Evolutionary conservation across 352 stramenopile genomes (phyloP).

Genomic region (Globisporangium cystogenes): DNA sequence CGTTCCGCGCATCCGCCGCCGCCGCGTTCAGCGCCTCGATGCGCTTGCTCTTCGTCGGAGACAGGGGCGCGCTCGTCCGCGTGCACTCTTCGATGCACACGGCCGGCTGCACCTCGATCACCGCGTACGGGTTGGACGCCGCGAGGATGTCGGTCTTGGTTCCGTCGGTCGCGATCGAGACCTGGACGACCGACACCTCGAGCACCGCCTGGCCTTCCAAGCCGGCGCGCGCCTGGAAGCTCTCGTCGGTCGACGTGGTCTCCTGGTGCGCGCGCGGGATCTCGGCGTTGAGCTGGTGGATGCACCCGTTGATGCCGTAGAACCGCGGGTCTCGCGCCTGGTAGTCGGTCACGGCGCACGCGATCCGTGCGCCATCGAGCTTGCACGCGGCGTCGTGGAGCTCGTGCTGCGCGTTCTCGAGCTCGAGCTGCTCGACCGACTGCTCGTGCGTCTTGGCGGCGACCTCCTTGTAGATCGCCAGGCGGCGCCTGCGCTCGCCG

Average conservation of each 20-base stretch:
- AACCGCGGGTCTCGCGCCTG: slow-evolving; percentile 56
- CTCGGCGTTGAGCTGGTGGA: slow-evolving; percentile 60
- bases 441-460: slow-evolving; percentile 52
- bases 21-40: slow-evolving; percentile 28
- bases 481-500: slow-evolving; percentile 37
- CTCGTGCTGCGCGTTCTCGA: slow-evolving; percentile 61
- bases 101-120: slow-evolving; percentile 55
- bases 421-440: slow-evolving; percentile 51
- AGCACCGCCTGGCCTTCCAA: slow-evolving; percentile 58
- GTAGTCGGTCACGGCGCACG: slow-evolving; percentile 61
- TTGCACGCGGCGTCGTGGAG: slow-evolving; percentile 61
- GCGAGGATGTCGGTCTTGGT: slow-evolving; percentile 21
- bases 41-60: slow-evolving; percentile 41
- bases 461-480: slow-evolving; percentile 53
- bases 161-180: slow-evolving; percentile 15
- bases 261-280: slow-evolving; percentile 54
- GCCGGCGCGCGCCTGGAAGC: slow-evolving; percentile 42
- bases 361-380: slow-evolving; percentile 61
- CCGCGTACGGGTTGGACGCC: slow-evolving; percentile 38
- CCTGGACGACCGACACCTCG: slow-evolving; percentile 47
- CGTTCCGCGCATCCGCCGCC: slow-evolving; percentile 29
- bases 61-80: slow-evolving; percentile 34
- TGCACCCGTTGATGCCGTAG: slow-evolving; percentile 76
- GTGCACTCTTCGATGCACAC: slow-evolving; percentile 54
- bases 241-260: slow-evolving; percentile 44